Base-by-base conservation (phyloP, 371 early-diverging fungal genomes). In the Mucor indicus region DNA sequence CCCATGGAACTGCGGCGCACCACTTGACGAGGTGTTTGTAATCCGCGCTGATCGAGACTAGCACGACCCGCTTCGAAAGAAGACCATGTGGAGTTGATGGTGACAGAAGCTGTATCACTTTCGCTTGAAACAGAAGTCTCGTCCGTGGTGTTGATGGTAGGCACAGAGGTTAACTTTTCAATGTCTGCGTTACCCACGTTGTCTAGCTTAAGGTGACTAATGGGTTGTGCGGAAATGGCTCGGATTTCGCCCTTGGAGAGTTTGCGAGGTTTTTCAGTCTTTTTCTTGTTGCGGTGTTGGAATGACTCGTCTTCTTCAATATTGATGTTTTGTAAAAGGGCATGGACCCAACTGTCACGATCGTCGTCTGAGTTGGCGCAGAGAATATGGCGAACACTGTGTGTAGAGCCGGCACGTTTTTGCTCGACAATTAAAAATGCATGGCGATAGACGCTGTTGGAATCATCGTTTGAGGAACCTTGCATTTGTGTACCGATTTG, bases 351-450 rank as follows among this genome's bases (percentile, higher is more conserved):
- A 25, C 83, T 85, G 55, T 93, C 94, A 32, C 95, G 81, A 52
- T 96, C 96, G 39, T 75, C 71, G 46, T 93, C 94, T 11, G 85
- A 89, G 25, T 90, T 91, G 6, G 94, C 93, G 63, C 91, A 92
- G 17, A 96, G 81, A 22, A 93, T 85, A 60, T 92, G 92, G 4
- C 86, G 71, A 15, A 66, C 69, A 5, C 79, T 67, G 27, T 81
- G 78, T 30, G 80, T 82, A 25, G 84, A 84, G 20, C 75, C 75
- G 16, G 77, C 61, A 32, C 78, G 80, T 53, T 77, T 81, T 32
- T 75, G 80, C 53, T 94, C 93, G 30, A 85, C 69, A 48, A 89
- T 84, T 33, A 92, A 66, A 54, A 91, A 89, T 8, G 88, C 91
- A 51, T 89, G 89, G 6, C 89, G 77, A 57, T 85, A 86, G 20